These are phyloP conservation scores for Rhizopus stolonifer DNA, from an alignment of 371 early-diverging fungal genomes.

Conservation along the genomic window DNA sequence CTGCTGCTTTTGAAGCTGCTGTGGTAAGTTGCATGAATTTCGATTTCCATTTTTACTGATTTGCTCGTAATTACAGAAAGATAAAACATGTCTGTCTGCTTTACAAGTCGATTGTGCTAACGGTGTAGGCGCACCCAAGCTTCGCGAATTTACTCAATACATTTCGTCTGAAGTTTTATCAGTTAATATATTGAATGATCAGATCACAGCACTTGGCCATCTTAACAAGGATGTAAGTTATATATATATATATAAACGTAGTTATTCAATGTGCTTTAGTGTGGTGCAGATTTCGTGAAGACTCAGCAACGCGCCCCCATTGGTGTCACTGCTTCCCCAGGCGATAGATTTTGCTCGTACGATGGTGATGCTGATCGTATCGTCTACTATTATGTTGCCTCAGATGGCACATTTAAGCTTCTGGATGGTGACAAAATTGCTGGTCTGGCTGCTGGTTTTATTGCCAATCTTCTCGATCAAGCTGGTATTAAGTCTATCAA, in stretches of 20 bases:
- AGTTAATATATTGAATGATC: slow-evolving; percentile 73
- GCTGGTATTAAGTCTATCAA: slow-evolving; percentile 75
- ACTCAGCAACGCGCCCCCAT: slow-evolving; percentile 81
- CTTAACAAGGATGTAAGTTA: slow-evolving; percentile 80
- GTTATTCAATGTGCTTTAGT: slow-evolving; percentile 38
- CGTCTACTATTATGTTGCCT: slow-evolving; percentile 87
- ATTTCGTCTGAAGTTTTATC: slow-evolving; percentile 67
- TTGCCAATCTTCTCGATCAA: slow-evolving; percentile 81
- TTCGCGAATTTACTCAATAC: slow-evolving; percentile 68
- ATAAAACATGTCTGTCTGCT: slow-evolving; percentile 64
- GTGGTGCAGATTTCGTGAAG: slow-evolving; percentile 99
- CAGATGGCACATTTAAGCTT: slow-evolving; percentile 77
- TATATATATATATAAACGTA: not conserved
- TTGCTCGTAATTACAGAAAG: slow-evolving; percentile 43
- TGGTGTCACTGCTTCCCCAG: slow-evolving; percentile 60
- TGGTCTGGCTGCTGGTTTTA: slow-evolving; percentile 88
- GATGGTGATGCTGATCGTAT: slow-evolving; percentile 99
- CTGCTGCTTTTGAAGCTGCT: slow-evolving; percentile 78
- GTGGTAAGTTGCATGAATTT: slow-evolving; percentile 71
- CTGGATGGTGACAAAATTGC: slow-evolving; percentile 99
- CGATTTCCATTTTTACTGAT: too few species aligned
- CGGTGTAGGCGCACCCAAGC: slow-evolving; percentile 96
- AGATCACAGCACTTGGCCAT: slow-evolving; percentile 64
- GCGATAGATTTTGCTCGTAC: slow-evolving; percentile 83
- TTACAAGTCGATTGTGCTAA: slow-evolving; percentile 93